Evolutionary conservation across 257 asterid genomes (phyloP).

Genomic region (Solanum infundibuliforme): DNA sequence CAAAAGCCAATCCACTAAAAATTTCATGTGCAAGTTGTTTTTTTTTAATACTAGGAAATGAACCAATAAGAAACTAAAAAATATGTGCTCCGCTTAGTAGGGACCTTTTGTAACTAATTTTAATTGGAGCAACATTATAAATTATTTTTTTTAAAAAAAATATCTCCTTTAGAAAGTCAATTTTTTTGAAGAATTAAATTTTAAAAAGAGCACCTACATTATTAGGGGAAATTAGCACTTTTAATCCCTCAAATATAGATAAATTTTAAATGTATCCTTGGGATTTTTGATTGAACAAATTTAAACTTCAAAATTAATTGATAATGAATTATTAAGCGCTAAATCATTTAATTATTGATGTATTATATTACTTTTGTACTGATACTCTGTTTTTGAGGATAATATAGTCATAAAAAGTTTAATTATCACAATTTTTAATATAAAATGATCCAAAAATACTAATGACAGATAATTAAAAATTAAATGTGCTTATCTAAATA

Average conservation of each 20-base stretch:
- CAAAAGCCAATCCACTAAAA: neutral
- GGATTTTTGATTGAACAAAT: neutral
- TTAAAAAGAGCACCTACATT: neutral
- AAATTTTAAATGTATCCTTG: neutral
- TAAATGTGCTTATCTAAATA: neutral
- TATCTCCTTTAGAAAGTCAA: neutral
- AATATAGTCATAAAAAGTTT: neutral
- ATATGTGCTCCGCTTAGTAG: neutral
- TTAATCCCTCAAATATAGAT: neutral
- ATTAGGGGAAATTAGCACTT: neutral
- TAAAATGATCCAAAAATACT: neutral
- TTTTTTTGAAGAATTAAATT: neutral
- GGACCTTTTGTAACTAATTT: neutral
- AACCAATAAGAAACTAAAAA: slow-evolving; percentile 3
- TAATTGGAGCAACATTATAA: neutral
- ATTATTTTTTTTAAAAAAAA: neutral
- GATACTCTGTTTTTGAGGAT: neutral
- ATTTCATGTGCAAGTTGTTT: neutral
- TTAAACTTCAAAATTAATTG: neutral
- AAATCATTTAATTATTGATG: neutral
- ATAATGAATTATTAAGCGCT: neutral
- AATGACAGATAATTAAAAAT: neutral
- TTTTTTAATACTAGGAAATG: neutral
- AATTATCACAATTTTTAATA: neutral
- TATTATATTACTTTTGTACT: neutral